Percentiles rank a stretch among this genome's conserved stretches.
These are phyloP conservation scores for Aspergillus carlsbadensis DNA, from an alignment of 495 filamentous ascomycete species.

Conservation along the genomic window DNA sequence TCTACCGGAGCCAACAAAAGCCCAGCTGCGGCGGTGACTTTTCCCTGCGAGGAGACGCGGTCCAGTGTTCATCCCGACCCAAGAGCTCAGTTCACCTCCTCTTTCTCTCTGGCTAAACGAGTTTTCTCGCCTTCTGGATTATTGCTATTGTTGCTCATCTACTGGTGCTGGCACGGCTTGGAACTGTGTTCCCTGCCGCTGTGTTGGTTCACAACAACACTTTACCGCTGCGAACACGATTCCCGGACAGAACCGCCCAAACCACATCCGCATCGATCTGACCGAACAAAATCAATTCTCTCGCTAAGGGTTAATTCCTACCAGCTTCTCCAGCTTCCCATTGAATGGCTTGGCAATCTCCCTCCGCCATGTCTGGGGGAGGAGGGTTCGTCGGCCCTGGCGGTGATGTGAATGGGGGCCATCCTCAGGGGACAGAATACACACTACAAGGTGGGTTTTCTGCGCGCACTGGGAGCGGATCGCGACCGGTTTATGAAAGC, in stretches of 20 bases:
- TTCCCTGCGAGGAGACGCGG: constrained; percentile 23
- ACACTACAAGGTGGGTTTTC: constrained; percentile 79
- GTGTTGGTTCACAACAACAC: constrained; percentile 23
- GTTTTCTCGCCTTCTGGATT: constrained; percentile 1
- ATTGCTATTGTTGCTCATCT: constrained; percentile 9
- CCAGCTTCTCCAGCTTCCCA: constrained; percentile 2
- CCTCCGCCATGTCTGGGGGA: constrained; percentile 63
- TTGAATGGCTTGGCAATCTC: constrained; percentile 62
- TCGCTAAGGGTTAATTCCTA: neutral
- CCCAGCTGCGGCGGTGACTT: constrained; percentile 17
- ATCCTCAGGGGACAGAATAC: constrained; percentile 90
- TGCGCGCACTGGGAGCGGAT: neutral
- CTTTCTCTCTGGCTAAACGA: constrained; percentile 4
- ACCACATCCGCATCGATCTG: neutral
- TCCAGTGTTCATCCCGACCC: constrained; percentile 12
- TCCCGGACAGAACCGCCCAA: constrained; percentile 4
- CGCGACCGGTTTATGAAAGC: neutral
- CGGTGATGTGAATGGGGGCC: constrained; percentile 55
- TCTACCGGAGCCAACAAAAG: constrained; percentile 20
- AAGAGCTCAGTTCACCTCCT: constrained; percentile 14
- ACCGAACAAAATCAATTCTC: constrained; percentile 1
- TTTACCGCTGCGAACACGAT: constrained; percentile 17
- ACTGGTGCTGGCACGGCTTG: constrained; percentile 25
- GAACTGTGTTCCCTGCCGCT: constrained; percentile 26
- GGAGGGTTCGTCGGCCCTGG: constrained; percentile 57